Evolutionary conservation across 1,284 basidiomycete genomes (phyloP), one percentile per base, ranked within the genome.

Genomic region (Bjerkandera adusta): DNA sequence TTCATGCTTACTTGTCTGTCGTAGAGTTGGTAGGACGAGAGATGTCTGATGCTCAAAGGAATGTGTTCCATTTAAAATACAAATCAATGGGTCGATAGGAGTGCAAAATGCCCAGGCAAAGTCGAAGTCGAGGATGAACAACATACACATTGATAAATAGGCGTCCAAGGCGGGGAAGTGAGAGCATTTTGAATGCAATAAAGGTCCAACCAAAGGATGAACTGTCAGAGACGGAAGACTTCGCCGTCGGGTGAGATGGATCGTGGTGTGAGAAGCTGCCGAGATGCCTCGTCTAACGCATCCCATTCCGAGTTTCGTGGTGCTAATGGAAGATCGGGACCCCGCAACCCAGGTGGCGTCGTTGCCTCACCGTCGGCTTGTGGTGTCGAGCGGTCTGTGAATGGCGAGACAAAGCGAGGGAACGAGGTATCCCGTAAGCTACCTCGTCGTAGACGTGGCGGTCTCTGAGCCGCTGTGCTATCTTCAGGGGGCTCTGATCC

Each of bases 401-500:
- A 11, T 47, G 72, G 68, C 18, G 75, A 72, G 24, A 67, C 60
- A 52, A 70, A 69, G n/a, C 72, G 69, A 22, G 73, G 64, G 5
- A 78, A 56, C 50, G 83, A 61, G 1, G 74, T 73, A 57, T 85
- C 83, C 0, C 75, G 73, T 7, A 84, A 55, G 1, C 80, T 77
- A 20, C 81, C 80, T 5, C 81, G 74, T 44, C 83, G 75, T 34
- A 83, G 63, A 41, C 81, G 72, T 12, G 30, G 59, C 49, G 16
- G 49, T 47, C 26, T 54, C 12, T 50, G 37, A 24, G 52, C 55
- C 18, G 46, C 53, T 16, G 45, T 48, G 26, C 45, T 25, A 16
- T 57, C 58, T 8, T 48, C 44, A 12, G 47, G 49, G 15, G 34
- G 50, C 1, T 55, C 48, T 7, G 45, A 33, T 4, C 49, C 36